These are phyloP conservation scores for Echria macrotheca DNA, from an alignment of 495 filamentous ascomycete genomes.

Conservation along the genomic window DNA sequence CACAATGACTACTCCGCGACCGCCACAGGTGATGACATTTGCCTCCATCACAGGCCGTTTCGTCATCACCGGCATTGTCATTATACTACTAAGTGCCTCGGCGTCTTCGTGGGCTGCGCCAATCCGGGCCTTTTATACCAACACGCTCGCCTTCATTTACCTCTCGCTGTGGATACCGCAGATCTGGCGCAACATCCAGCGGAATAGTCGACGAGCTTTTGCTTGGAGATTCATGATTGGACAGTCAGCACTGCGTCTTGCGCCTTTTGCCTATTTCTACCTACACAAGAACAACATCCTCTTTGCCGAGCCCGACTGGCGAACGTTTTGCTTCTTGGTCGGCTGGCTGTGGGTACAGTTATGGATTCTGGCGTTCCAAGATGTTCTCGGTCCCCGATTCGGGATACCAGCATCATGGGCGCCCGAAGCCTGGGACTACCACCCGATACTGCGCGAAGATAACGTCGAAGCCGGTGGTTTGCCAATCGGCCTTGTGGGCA, in stretches of 20 bases:
- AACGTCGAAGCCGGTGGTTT: slow-evolving; percentile 70
- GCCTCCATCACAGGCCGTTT: slow-evolving; percentile 76
- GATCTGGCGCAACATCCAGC: slow-evolving; percentile 81
- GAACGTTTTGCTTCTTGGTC: slow-evolving; percentile 54
- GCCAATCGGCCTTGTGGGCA: slow-evolving; percentile 59
- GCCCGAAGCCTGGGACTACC: slow-evolving; percentile 87
- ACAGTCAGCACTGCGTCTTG: slow-evolving; percentile 67
- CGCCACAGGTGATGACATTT: slow-evolving; percentile 40
- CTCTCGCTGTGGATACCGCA: slow-evolving; percentile 91
- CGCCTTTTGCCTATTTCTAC: slow-evolving; percentile 80
- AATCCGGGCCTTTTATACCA: slow-evolving; percentile 65
- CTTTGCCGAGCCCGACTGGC: slow-evolving; percentile 65
- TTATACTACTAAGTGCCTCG: slow-evolving; percentile 71
- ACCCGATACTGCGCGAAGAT: slow-evolving; percentile 83
- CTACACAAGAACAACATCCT: slow-evolving; percentile 68
- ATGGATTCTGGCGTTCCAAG: slow-evolving; percentile 68
- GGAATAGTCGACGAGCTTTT: slow-evolving; percentile 85
- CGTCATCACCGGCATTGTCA: slow-evolving; percentile 61
- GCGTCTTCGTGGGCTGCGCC: slow-evolving; percentile 67
- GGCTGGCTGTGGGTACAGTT: slow-evolving; percentile 95
- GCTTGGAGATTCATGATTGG: slow-evolving; percentile 84
- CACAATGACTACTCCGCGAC: slow-evolving; percentile 32
- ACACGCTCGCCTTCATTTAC: slow-evolving; percentile 61
- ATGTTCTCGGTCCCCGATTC: slow-evolving; percentile 79
- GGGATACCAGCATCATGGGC: slow-evolving; percentile 60